Evolutionary conservation across 805 yeast species (phyloP), one percentile per base, ranked within the genome.

Genomic region (Ogataea pilisensis): DNA sequence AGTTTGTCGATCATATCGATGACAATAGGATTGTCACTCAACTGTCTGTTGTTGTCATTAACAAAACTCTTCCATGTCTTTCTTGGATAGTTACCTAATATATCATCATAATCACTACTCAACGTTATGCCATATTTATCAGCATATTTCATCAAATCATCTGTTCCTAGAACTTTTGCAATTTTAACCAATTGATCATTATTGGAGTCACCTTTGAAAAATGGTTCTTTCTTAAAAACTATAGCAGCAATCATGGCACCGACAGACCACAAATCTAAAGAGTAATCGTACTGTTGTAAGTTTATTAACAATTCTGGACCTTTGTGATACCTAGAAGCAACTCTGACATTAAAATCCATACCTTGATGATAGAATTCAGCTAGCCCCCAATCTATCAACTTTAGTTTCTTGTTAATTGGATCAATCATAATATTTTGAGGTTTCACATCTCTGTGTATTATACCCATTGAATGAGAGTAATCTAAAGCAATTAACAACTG

Each of bases 371-470:
- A 89, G 58, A 85, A 89, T 61, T 89, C 96, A 7, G 96, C 96
- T 45, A 89, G 67, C 13, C 96, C 96, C 96, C 96, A 89, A 66
- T 89, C 96, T 49, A 89, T 89, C 41, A 89, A 74, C 53, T 91
- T 75, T 55, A 89, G 66, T 31, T 69, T 66, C 50, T 73, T 75
- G 34, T 58, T 61, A 20, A 70, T 66, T 46, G 88, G 95, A 64
- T 89, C 95, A 51, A 88, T 88, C 95, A 88, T 88, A 33, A 88
- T 87, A 57, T 88, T 88, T 62, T 88, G 96, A 9, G 96, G 96
- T 60, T 88, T 88, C 37, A 88, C 96, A 64, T 88, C 96, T 60
- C 96, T 72, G 64, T 88, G 96, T 83, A 88, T 88, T 49, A 90
- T 87, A 28, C 97, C 97, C 82, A 85, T 85, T 5, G 95, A 84